phyloP scores from a whole-genome alignment of 169 alveolate genomes.

The Besnoitia besnoiti region DNA sequence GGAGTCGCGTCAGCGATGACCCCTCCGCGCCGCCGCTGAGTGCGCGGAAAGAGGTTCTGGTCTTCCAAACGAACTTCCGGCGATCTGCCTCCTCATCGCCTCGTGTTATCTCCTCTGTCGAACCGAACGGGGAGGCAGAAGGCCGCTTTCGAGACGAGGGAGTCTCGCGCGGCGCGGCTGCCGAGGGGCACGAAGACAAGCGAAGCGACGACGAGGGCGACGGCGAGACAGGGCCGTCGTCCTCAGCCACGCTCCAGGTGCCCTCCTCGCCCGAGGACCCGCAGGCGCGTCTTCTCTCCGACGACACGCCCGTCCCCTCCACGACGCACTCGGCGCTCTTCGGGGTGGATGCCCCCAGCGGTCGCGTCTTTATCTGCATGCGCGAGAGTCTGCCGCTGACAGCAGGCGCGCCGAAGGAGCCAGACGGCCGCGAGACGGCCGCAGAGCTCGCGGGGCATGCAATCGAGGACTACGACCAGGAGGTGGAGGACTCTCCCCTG shows the following conservation, averaged over 20 bases:
- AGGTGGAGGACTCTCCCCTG: background rate
- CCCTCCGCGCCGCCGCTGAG: background rate
- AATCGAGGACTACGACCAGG: background rate
- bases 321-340: background rate
- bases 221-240: background rate
- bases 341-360: background rate
- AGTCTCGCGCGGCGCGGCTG: background rate
- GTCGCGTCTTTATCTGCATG: no score
- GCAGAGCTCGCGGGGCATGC: background rate
- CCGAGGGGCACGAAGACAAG: background rate
- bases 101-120: background rate
- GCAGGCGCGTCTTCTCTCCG: background rate
- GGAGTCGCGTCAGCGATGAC: background rate
- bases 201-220: background rate
- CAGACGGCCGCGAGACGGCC: background rate
- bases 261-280: background rate
- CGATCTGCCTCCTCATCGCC: background rate
- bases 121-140: background rate
- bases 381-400: no score
- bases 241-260: background rate
- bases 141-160: background rate
- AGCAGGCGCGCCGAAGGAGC: no score
- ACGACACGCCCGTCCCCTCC: background rate
- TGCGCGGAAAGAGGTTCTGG: background rate
- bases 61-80: background rate